phyloP scores from a whole-genome alignment of 768 basidiomycete species.

The Lactarius quietus region DNA sequence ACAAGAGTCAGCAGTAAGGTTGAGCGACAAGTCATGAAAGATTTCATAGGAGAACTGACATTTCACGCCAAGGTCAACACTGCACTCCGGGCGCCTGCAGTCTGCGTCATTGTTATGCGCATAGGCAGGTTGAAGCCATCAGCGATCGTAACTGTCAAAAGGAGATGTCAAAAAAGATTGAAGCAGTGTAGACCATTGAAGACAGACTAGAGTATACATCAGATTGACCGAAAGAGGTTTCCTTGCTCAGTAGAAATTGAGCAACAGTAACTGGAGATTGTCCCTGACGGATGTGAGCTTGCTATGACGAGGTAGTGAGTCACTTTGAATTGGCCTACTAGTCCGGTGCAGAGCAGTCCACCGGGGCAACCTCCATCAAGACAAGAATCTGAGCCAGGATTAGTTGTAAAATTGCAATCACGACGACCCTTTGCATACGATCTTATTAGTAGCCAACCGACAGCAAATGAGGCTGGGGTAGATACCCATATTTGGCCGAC shows the following conservation, averaged over 20 bases:
- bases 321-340: too few relatives aligned
- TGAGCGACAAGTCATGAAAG: not conserved
- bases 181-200: too few relatives aligned
- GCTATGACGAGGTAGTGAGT: too few relatives aligned
- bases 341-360: constrained; percentile 40
- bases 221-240: too few relatives aligned
- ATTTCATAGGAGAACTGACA: constrained; percentile 24
- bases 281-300: too few relatives aligned
- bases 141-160: constrained; percentile 29
- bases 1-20: constrained; percentile 21
- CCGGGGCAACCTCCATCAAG: constrained; percentile 41
- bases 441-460: not conserved
- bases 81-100: constrained; percentile 33
- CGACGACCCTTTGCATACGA: constrained; percentile 30
- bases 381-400: constrained; percentile 39
- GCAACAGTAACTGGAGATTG: too few relatives aligned
- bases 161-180: constrained; percentile 22
- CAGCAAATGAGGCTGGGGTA: not conserved
- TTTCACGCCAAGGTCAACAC: constrained; percentile 35
- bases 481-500: constrained; percentile 39
- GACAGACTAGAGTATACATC: constrained; percentile 30
- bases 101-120: constrained; percentile 36
- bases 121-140: constrained; percentile 37
- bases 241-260: too few relatives aligned
- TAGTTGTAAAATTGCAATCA: too few relatives aligned